Evolutionary conservation across 192 early-diverging fungal species (phyloP), one percentile per base, ranked within the genome.

Genomic region (Rhizophagus clarus): DNA sequence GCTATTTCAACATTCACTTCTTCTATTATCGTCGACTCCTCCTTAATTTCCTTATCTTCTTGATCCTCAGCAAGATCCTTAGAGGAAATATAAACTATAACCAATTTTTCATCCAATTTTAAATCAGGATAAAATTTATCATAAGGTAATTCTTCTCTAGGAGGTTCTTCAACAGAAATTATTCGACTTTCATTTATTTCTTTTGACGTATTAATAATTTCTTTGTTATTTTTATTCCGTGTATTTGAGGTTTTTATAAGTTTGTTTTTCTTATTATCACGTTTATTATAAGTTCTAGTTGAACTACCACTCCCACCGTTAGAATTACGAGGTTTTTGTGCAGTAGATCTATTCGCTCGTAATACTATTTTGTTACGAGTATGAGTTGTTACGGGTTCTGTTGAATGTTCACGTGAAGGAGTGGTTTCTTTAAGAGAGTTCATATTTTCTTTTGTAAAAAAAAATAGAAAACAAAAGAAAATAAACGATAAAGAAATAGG

Each of bases 141-240:
- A 51, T 28, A 42, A 47, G 17, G 20, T 17, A 56, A 2, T 15
- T 81, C 63, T n/a, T 24, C 22, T 28, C 40, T 20, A 14, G 6
- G 51, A 56, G 51, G 51, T 56, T 17, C 28, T 17, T 15, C 61
- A 45, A 29, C 40, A 67, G 28, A 24, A 32, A 72, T 77, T 32
- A 28, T 34, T 77, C 75, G 75, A 63, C 34, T 73, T 45, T 37
- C n/a, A 12, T 73, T 73, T 31, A 47, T 6, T 31, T 40, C 24
- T 26, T 42, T 49, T 26, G n/a, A 40, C 9, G 72, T 26, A 73
- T 26, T 47, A 28, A 73, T 73, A 12, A 34, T 73, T 73, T 37
- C 72, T 34, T 28, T 73, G 14, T 49, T 42, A 49, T 49, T 42
- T 73, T 73, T 42, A 37, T 73, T 73, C 72, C 72, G 37, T 20